These are phyloP conservation scores for Tylopilus balloui DNA, from an alignment of 768 basidiomycete species.

Conservation along the genomic window DNA sequence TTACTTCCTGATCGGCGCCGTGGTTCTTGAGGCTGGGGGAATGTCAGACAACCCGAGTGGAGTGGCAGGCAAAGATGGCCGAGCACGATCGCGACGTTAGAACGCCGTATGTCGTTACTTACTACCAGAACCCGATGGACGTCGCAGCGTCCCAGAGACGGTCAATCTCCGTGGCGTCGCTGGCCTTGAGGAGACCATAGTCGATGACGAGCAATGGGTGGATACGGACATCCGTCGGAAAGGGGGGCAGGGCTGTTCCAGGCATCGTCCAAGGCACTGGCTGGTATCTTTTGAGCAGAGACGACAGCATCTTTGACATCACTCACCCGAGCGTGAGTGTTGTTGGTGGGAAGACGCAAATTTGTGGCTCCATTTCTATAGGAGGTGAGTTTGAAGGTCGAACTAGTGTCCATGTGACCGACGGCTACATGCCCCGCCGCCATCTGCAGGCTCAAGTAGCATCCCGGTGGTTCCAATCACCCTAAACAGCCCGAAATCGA, in stretches of 20 bases:
- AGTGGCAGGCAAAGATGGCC: not conserved
- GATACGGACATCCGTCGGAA: conserved; percentile 41
- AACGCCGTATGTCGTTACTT: conserved; percentile 20
- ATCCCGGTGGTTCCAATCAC: no score
- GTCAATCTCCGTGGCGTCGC: conserved; percentile 37
- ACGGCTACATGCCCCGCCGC: no score
- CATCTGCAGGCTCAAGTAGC: no score
- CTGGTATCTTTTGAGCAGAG: not conserved
- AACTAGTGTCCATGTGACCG: not conserved
- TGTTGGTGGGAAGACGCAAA: not conserved
- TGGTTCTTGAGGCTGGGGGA: conserved; percentile 40
- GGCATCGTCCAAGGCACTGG: conserved; percentile 27
- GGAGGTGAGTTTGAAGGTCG: no score
- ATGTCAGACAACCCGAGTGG: not conserved
- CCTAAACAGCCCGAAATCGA: no score
- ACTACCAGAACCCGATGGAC: conserved; percentile 53
- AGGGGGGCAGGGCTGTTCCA: conserved; percentile 34
- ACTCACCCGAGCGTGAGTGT: not conserved
- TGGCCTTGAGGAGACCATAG: conserved; percentile 33
- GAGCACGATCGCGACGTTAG: not conserved
- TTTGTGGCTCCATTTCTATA: not conserved
- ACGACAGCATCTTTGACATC: not conserved
- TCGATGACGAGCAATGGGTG: conserved; percentile 47
- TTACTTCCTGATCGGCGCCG: conserved; percentile 33
- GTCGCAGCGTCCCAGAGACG: conserved; percentile 46